Conservation (phyloP, 169 alveolate genomes). For the Babesia bovis region DNA sequence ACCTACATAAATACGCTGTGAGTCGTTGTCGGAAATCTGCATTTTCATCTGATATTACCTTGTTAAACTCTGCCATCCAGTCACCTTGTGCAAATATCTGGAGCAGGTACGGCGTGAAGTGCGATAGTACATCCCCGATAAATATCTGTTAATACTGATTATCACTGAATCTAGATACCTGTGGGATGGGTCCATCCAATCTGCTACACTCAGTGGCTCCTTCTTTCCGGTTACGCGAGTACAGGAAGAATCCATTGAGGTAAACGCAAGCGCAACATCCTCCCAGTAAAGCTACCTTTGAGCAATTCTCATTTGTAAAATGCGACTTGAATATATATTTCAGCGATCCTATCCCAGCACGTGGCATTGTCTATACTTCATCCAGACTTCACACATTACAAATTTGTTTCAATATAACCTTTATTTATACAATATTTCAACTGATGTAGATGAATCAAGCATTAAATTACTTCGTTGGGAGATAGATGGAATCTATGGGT, state of each 20-base stretch:
- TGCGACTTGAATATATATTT: background rate
- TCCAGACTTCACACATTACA: background rate
- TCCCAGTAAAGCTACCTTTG: slow-evolving; percentile 27
- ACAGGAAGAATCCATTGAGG: slow-evolving; percentile 21
- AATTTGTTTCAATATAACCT: too few species aligned
- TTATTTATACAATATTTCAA: too few species aligned
- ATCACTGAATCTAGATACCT: slow-evolving; percentile 1
- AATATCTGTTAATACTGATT: slow-evolving; percentile 14
- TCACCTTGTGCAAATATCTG: slow-evolving; percentile 24
- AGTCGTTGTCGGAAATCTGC: slow-evolving; percentile 21
- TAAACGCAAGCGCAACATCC: slow-evolving; percentile 34
- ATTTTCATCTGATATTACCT: background rate
- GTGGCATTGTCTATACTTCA: slow-evolving; percentile 19
- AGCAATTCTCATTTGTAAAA: slow-evolving; percentile 39
- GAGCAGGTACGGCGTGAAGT: slow-evolving; percentile 44
- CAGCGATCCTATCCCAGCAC: slow-evolving; percentile 7
- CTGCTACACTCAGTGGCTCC: slow-evolving; percentile 8
- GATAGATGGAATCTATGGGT: too few species aligned
- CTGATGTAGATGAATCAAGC: too few species aligned
- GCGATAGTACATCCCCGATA: slow-evolving; percentile 40
- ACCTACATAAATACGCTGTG: slow-evolving; percentile 26
- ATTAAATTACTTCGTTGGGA: too few species aligned
- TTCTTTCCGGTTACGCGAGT: background rate
- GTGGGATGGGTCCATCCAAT: slow-evolving; percentile 49
- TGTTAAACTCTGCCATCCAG: slow-evolving; percentile 27